Percentiles rank a stretch among this genome's conserved stretches.
phyloP scores from a whole-genome alignment of 2,329 filamentous ascomycete genomes.

The Stachybotrys echinatus region DNA sequence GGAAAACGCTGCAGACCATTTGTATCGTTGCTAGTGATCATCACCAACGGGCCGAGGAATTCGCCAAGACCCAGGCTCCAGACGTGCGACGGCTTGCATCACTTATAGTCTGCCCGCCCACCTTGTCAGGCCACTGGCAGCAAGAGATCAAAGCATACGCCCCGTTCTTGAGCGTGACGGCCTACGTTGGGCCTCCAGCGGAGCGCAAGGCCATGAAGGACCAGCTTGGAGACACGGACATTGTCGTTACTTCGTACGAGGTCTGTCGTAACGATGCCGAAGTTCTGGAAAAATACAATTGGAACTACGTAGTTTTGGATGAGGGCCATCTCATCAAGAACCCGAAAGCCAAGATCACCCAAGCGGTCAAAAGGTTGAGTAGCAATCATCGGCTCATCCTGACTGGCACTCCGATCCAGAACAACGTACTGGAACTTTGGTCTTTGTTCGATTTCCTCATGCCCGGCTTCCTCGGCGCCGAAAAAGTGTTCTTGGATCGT shows the following conservation, averaged over 20 bases:
- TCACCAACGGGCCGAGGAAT: slow-evolving; percentile 87
- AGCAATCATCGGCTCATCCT: slow-evolving; percentile 96
- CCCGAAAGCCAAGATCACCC: slow-evolving; percentile 90
- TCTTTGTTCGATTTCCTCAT: slow-evolving; percentile 98
- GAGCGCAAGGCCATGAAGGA: slow-evolving; percentile 70
- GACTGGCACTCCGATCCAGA: slow-evolving; percentile 95
- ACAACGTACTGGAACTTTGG: slow-evolving; percentile 96
- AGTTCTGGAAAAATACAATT: slow-evolving; percentile 72
- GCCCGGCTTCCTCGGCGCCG: slow-evolving; percentile 93
- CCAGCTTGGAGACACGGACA: slow-evolving; percentile 71
- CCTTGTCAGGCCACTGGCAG: slow-evolving; percentile 96
- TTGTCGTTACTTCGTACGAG: slow-evolving; percentile 97
- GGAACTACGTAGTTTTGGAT: slow-evolving; percentile 97
- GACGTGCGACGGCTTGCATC: slow-evolving; percentile 81
- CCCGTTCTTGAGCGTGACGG: slow-evolving; percentile 82
- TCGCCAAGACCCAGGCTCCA: slow-evolving; percentile 69
- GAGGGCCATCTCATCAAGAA: slow-evolving; percentile 99
- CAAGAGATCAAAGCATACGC: slow-evolving; percentile 96
- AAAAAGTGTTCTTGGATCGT: slow-evolving; percentile 90
- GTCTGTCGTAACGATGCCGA: slow-evolving; percentile 96
- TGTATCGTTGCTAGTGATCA: slow-evolving; percentile 98
- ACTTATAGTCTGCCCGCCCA: slow-evolving; percentile 92
- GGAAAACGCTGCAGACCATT: slow-evolving; percentile 93
- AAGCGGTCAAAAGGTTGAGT: slow-evolving; percentile 81
- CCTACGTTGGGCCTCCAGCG: slow-evolving; percentile 83